These are phyloP conservation scores for Picea sitchensis DNA, from an alignment of 75 land plant species.

Conservation along the genomic window DNA sequence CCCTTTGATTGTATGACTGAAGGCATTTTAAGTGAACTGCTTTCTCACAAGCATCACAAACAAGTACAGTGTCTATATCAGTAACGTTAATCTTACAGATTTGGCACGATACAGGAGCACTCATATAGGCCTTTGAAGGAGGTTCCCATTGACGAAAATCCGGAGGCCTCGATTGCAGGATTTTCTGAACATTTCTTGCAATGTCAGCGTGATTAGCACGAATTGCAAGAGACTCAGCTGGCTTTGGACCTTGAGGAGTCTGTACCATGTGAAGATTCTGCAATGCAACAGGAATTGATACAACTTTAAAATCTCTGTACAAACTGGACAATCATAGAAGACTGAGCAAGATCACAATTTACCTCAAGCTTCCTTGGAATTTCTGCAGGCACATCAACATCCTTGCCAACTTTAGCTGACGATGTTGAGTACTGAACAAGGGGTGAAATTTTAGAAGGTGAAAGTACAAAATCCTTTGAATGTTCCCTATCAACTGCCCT, in stretches of 20 bases:
- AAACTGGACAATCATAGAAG: constrained; percentile 9
- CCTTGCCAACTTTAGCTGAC: neutral
- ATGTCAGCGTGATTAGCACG: constrained; percentile 39
- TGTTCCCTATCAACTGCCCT: neutral
- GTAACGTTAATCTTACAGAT: constrained; percentile 46
- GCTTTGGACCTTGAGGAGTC: constrained; percentile 15
- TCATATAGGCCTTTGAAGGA: constrained; percentile 69
- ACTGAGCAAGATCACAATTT: neutral
- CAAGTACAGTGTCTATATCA: constrained; percentile 50
- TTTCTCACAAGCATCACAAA: constrained; percentile 89
- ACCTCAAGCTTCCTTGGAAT: constrained; percentile 18
- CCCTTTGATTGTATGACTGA: constrained; percentile 40
- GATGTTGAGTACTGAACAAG: neutral
- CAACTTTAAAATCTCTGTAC: constrained; percentile 17
- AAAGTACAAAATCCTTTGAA: constrained; percentile 1
- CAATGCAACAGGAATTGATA: constrained; percentile 11
- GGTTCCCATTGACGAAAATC: constrained; percentile 42
- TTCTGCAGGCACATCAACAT: constrained; percentile 3
- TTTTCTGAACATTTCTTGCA: constrained; percentile 40
- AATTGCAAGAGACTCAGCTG: constrained; percentile 17
- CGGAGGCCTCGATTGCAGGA: constrained; percentile 39
- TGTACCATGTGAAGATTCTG: constrained; percentile 12
- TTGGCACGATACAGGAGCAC: constrained; percentile 46
- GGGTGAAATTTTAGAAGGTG: neutral
- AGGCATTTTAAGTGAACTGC: constrained; percentile 74